Evolutionary conservation across 306 rosid genomes (phyloP).

Genomic region (Acmispon strigosus): DNA sequence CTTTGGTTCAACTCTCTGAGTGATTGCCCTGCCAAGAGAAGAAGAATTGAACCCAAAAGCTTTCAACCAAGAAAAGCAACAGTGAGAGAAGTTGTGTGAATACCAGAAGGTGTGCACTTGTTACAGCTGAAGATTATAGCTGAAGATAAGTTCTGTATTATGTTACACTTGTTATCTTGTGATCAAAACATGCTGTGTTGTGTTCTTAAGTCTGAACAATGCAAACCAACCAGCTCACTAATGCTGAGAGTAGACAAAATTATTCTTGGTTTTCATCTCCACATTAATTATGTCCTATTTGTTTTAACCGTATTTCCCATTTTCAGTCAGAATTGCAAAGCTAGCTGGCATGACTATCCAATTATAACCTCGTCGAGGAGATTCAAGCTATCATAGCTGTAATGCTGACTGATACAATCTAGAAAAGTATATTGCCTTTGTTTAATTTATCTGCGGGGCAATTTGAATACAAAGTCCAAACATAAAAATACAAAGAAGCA

Average conservation of each 20-base stretch:
- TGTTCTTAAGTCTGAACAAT: too few species aligned
- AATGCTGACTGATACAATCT: slow-evolving; percentile 13
- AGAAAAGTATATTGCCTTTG: background rate
- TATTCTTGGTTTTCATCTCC: background rate
- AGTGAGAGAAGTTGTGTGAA: background rate
- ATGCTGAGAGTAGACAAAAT: background rate
- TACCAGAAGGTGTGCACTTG: slow-evolving; percentile 78
- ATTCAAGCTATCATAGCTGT: background rate
- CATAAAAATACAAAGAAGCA: background rate
- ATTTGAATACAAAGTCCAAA: background rate
- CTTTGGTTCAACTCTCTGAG: slow-evolving; percentile 85
- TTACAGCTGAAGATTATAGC: too few species aligned
- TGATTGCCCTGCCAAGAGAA: slow-evolving; percentile 48
- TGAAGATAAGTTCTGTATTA: too few species aligned
- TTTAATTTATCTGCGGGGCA: background rate
- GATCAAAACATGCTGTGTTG: too few species aligned
- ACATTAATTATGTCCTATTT: background rate
- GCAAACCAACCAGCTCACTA: background rate
- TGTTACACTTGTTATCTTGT: too few species aligned
- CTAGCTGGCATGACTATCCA: background rate
- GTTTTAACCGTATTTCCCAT: background rate
- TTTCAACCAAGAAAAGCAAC: background rate
- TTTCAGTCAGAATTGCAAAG: background rate
- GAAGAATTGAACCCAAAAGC: background rate
- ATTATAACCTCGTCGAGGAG: slow-evolving; percentile 10